These are phyloP conservation scores for Aspergillus ostianus DNA, from an alignment of 495 filamentous ascomycete species.

Conservation along the genomic window DNA sequence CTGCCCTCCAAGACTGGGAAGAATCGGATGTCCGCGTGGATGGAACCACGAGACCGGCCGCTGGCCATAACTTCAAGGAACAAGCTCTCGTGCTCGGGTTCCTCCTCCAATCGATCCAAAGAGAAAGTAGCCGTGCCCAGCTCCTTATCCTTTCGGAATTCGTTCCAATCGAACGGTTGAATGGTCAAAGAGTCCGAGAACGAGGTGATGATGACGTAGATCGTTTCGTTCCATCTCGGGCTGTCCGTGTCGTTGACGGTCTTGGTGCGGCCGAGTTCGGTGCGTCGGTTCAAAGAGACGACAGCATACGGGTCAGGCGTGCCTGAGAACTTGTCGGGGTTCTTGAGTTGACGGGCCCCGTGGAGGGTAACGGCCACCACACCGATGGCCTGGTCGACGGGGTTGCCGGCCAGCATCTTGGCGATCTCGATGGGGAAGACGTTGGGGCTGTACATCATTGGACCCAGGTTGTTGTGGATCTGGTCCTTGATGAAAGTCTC, in stretches of 20 bases:
- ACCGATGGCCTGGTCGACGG: constrained; percentile 94
- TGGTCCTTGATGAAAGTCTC: constrained; percentile 93
- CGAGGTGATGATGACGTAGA: constrained; percentile 89
- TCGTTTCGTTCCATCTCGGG: constrained; percentile 93
- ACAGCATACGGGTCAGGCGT: constrained; percentile 90
- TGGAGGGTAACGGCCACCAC: constrained; percentile 90
- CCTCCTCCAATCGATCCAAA: constrained; percentile 72
- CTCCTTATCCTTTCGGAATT: constrained; percentile 93
- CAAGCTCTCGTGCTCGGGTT: constrained; percentile 78
- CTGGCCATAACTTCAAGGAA: constrained; percentile 80
- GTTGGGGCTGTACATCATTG: constrained; percentile 97
- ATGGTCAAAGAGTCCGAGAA: constrained; percentile 83
- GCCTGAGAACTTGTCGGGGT: constrained; percentile 88
- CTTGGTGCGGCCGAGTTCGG: constrained; percentile 83
- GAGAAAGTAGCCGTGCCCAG: constrained; percentile 82
- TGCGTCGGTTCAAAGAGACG: constrained; percentile 80
- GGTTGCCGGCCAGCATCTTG: constrained; percentile 94
- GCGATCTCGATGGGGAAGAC: constrained; percentile 98
- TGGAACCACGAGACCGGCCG: constrained; percentile 75
- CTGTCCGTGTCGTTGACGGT: constrained; percentile 78
- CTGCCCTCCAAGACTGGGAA: constrained; percentile 83
- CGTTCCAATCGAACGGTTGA: constrained; percentile 88
- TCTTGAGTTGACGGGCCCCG: constrained; percentile 87
- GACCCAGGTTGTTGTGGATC: constrained; percentile 85
- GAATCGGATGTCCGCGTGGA: constrained; percentile 84